Base-by-base conservation (phyloP, 116 monocot genomes). In the Phalaenopsis hybrid region DNA sequence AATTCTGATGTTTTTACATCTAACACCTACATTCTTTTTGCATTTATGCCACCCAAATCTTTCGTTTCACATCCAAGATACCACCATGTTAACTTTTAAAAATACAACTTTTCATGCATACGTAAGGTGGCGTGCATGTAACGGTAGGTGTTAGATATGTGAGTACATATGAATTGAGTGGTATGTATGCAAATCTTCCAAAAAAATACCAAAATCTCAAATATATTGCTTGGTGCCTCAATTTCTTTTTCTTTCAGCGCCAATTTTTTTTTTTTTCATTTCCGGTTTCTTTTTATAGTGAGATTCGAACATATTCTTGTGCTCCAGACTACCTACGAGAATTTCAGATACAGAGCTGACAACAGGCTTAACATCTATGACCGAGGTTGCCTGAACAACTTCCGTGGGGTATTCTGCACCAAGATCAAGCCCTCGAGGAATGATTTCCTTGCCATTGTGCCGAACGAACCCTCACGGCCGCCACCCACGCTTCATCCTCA, bases 251-350 rank as follows among this genome's bases (percentile, higher is more conserved):
- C 67, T 23, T 28, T 8, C 21, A 9, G 67, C 23, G 7, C 28
- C 28, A n/a, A 5, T 21, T 23, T 67, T 23, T 67, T 23, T 63
- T 21, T 63, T 6, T 67, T 28, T 11, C 28, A 21, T 25, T 63
- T 16, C 67, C 28, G 28, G 67, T n/a, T n/a, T 63, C 67, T 25
- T 67, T 67, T 67, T 11, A 28, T 67, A 67, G 28, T 25, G 25
- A 67, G 67, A 67, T 67, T 21, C 10, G 11, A 74, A 52, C 51
- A 16, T 50, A 11, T 41, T 81, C 6, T 85, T 72, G 44, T 28
- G 0, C 21, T 81, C 3, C 82, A 94, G 94, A 94, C 94, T 5
- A 94, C 94, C 1, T 92, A 94, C 23, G 94, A 94, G 84, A 94
- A 94, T 75, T 92, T 94, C 83, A 81, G 94, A 20, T 89, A 89